Percentiles rank a stretch among this genome's conserved stretches.
Conservation (phyloP, 1,284 basidiomycete genomes). For the Meripilus lineatus region DNA sequence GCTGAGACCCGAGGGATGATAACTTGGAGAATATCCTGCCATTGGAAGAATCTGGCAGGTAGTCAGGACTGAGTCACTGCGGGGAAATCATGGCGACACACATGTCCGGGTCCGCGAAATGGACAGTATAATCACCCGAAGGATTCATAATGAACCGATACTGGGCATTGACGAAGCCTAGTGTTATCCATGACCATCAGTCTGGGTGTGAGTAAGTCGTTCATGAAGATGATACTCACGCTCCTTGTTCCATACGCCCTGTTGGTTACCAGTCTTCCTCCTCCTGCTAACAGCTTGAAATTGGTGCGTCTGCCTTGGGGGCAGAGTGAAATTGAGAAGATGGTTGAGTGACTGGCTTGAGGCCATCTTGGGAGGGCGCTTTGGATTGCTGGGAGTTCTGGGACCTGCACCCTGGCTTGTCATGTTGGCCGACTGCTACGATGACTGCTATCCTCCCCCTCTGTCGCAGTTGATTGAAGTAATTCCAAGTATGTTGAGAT, state of each 20-base stretch:
- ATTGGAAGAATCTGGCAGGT: conserved; percentile 78
- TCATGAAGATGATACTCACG: conserved; percentile 47
- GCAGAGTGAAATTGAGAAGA: conserved; percentile 82
- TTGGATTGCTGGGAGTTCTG: conserved; percentile 34
- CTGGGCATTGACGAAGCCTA: conserved; percentile 92
- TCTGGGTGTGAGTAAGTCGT: conserved; percentile 3
- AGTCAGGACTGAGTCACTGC: conserved; percentile 14
- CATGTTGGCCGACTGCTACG: conserved; percentile 27
- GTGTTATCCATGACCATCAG: conserved; percentile 9
- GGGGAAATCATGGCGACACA: conserved; percentile 33
- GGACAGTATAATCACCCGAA: conserved; percentile 86
- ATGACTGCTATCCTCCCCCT: conserved; percentile 22
- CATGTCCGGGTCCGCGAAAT: conserved; percentile 96
- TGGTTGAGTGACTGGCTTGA: conserved; percentile 65
- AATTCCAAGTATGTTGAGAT: conserved; percentile 3
- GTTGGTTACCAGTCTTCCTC: conserved; percentile 55
- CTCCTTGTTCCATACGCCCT: conserved; percentile 84
- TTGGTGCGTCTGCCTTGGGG: conserved; percentile 65
- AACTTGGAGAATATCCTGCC: conserved; percentile 95
- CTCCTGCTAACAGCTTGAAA: conserved; percentile 60
- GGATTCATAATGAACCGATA: conserved; percentile 94
- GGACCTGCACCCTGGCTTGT: conserved; percentile 19
- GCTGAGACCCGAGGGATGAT: conserved; percentile 81
- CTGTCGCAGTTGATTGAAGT: not conserved
- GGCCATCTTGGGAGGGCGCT: conserved; percentile 61